Base-by-base conservation (phyloP, 2,329 filamentous ascomycete species). In the Fusarium newnesense region DNA sequence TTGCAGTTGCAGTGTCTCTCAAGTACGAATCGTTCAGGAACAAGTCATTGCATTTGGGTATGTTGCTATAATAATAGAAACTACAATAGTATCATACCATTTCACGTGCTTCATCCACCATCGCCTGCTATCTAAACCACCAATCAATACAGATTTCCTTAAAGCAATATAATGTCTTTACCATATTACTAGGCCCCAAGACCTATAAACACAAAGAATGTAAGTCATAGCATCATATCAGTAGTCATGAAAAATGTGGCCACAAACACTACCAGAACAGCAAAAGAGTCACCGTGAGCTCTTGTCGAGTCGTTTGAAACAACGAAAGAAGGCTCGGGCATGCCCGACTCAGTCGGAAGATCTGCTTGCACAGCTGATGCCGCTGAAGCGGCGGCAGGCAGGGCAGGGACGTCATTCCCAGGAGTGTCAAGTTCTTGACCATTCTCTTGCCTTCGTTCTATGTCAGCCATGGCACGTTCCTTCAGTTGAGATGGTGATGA, bases 81-180 rank as follows among this genome's bases (percentile, higher is more conserved):
- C 64, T 75, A 69, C 36, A 49, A 50, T 34, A 46, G 69, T 40
- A 68, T 30, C 53, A 71, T 68, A 21, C 72, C 65, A 72, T 67
- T 57, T 53, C 34, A 73, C 26, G 58, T 58, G 24, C 30, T 70
- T 74, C 67, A n/a, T 73, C 69, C 62, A 39, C 60, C 63, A 57
- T 62, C 26, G 46, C 53, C 54, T 46, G n/a, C 40, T 39, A 75
- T 71, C 73, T 40, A 46, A 58, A 16, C 43, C n/a, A 37, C 53
- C 70, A 75, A 70, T 37, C 42, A 39, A 74, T 74, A 66, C 50
- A 74, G n/a, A 67, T 44, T 46, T 71, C 21, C 40, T 26, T 12
- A 43, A 67, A 39, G 12, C 19, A 58, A 67, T 49, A 62, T 42
- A 52, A 52, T 47, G 28, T 34, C 42, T 24, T 19, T 21, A 9